A percentile compares a stretch with the other conserved stretches of the same genome.
These are phyloP conservation scores for Pichia sp. DNA, from an alignment of 1,139 yeast species.

Conservation along the genomic window DNA sequence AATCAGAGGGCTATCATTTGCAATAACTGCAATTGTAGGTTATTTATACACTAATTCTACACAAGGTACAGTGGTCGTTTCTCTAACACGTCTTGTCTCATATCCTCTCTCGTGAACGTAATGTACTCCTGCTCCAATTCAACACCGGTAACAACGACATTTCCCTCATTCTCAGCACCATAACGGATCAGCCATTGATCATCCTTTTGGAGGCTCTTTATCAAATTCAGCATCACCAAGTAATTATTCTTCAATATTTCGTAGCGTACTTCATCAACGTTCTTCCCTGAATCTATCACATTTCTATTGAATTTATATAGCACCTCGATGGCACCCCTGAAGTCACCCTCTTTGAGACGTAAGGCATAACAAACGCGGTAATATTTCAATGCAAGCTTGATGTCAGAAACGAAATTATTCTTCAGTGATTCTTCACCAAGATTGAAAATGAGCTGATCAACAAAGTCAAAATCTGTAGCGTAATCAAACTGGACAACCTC, in stretches of 20 bases:
- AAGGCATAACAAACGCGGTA: slow-evolving; percentile 51
- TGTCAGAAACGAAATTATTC: slow-evolving; percentile 15
- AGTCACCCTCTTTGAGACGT: slow-evolving; percentile 40
- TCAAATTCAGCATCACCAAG: slow-evolving; percentile 41
- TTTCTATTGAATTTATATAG: slow-evolving; percentile 43
- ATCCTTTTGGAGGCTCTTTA: slow-evolving; percentile 36
- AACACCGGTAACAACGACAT: slow-evolving; percentile 12
- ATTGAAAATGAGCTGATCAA: slow-evolving; percentile 24
- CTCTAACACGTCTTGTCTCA: too few species aligned
- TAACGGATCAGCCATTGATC: slow-evolving; percentile 29
- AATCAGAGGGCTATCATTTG: too few species aligned
- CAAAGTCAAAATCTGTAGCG: slow-evolving; percentile 22
- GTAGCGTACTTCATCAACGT: not conserved
- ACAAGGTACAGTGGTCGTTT: too few species aligned
- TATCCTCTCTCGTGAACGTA: not conserved
- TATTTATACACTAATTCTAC: too few species aligned
- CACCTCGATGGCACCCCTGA: slow-evolving; percentile 50
- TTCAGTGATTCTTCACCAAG: slow-evolving; percentile 20
- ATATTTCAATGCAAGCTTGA: slow-evolving; percentile 31
- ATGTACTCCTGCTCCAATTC: slow-evolving; percentile 19
- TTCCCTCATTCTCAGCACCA: slow-evolving; percentile 7
- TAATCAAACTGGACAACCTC: slow-evolving; percentile 23
- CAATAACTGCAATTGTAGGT: too few species aligned
- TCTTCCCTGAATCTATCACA: too few species aligned
- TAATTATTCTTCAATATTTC: slow-evolving; percentile 23